Base-by-base conservation (phyloP, 306 rosid species). In the Pueraria montana region DNA sequence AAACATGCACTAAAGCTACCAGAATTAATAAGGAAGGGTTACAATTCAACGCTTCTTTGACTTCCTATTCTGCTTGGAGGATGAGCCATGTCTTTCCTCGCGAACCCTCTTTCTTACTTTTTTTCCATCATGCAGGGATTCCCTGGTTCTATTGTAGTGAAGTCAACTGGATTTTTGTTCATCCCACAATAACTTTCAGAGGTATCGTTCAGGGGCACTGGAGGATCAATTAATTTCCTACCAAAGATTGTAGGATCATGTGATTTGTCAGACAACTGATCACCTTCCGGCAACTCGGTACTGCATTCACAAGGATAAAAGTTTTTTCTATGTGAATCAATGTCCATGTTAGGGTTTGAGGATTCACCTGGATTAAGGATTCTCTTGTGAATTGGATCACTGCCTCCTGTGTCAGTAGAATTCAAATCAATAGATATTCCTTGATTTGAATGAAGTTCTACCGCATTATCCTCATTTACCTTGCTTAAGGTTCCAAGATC, bases 391-490 rank as follows among this genome's bases (percentile, higher is more conserved):
- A 3, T 21, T 10, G 12, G 38, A 24, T 23, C 32, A 11, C 5
- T 58, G 17, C 34, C 7, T 24, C 17, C 4, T 53, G 90, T 85
- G 73, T 87, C 94, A 84, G 86, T 87, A 10, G 91, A 78, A 89
- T 87, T 86, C 79, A 85, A 61, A 87, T 93, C 96, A 56, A 82
- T 17, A 9, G 91, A 74, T 30, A 72, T 86, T 70, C 59, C 46
- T 34, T 46, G 40, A 74, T 82, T 83, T 38, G 83, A 85, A 16
- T 77, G 87, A 18, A 74, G 90, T 52, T 89, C 90, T 45, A 79
- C 34, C 67, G n/a, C n/a, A n/a, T n/a, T n/a, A n/a, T n/a, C n/a
- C n/a, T 50, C 79, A 73, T 52, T 74, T 49, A 38, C 30, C 85
- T 86, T 2, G 27, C 5, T 55, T 1, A 27, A 55, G 24, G 9